phyloP scores from a whole-genome alignment of 352 stramenopile species.

The Globisporangium heterothallicum region DNA sequence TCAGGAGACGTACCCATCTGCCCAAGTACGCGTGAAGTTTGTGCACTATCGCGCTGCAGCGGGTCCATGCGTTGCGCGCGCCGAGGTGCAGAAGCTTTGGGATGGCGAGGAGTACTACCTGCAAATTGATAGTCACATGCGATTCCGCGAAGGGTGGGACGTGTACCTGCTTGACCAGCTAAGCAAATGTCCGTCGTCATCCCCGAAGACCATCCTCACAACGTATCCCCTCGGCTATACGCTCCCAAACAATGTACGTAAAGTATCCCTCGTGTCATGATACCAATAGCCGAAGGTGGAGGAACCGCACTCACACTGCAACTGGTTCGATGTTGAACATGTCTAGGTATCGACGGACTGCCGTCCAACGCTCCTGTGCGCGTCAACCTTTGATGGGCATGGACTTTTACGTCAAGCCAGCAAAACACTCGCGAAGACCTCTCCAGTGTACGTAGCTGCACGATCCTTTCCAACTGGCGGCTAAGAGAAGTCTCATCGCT shows the following conservation, averaged over 20 bases:
- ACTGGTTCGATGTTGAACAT: no score
- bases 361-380: conserved; percentile 58
- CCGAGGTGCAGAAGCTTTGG: conserved; percentile 75
- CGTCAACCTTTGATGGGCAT: conserved; percentile 44
- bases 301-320: no score
- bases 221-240: conserved; percentile 92
- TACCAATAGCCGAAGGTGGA: no score
- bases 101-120: conserved; percentile 86
- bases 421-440: conserved; percentile 37
- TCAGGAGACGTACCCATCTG: conserved; percentile 22
- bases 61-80: conserved; percentile 88
- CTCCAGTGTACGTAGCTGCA: conserved; percentile 20
- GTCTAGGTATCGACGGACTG: conserved; percentile 44
- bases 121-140: conserved; percentile 96
- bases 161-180: conserved; percentile 83
- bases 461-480: no score
- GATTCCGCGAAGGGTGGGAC: conserved; percentile 85
- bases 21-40: conserved; percentile 37
- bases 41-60: conserved; percentile 77
- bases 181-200: conserved; percentile 23
- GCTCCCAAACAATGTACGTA: conserved; percentile 63
- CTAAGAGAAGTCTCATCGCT: no score
- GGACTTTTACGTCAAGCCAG: conserved; percentile 54
- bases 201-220: conserved; percentile 81
- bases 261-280: no score